Base-by-base conservation (phyloP, 2,329 filamentous ascomycete genomes). In the Diplodia intermedia region DNA sequence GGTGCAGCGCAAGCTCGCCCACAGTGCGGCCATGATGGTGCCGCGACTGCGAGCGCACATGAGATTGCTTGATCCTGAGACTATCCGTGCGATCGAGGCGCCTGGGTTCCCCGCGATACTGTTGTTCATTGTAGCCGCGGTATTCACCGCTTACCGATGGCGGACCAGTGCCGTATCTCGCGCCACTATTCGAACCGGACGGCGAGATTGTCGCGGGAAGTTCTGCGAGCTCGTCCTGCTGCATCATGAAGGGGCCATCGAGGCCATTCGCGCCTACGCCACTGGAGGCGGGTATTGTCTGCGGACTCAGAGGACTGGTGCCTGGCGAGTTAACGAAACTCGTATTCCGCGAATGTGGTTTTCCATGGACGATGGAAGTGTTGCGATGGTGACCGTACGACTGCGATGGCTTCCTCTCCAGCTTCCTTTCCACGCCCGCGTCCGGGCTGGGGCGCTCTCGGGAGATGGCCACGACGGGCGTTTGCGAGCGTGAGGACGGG, bases 1-100 rank as follows among this genome's bases (percentile, higher is more conserved):
- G 94, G 80, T 98, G 94, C 69, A 99, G 84, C 23, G 95, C 95
- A 86, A 97, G 98, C 83, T 99, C 95, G 67, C 93, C 94, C n/a
- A 97, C 94, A 0, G 94, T 97, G 80, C 94, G 97, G 65, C 85
- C 82, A 73, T 90, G 88, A 67, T 88, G 86, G 62, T 90, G 90
- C 69, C 85, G 79, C 47, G 85, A 86, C 71, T 86, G 86, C 43
- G 91, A 94, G 74, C 93, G 89, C 18, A 91, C 92, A 72, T 89
- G 90, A 75, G 94, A 89, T 70, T 90, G 87, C 71, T 90, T 88
- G 56, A 87, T 83, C 77, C 88, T 91, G 67, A 83, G 84, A 73
- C 82, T 84, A 63, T 80, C 81, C 70, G 82, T 81, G 18, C 82
- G 77, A 73, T 84, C 80, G 26, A 80, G 80, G 68, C 81, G 77